These are phyloP conservation scores for Starmerella sp. DNA, from an alignment of 805 yeast genomes.

Conservation along the genomic window DNA sequence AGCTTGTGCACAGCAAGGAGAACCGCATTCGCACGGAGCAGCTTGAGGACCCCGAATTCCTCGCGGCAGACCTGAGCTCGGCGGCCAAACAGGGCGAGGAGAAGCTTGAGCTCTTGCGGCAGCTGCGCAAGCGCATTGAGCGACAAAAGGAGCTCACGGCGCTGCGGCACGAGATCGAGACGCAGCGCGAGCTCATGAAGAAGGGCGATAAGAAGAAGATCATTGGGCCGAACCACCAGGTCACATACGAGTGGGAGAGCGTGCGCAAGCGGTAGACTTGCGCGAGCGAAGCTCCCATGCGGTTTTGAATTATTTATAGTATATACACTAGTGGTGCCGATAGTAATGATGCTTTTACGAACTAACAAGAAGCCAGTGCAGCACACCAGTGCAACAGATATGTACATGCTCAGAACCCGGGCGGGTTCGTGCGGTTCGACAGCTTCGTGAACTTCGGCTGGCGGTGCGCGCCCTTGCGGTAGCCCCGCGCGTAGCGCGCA, in stretches of 20 bases:
- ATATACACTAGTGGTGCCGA: neutral
- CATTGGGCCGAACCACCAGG: conserved; percentile 52
- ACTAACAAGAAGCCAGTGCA: too few relatives aligned
- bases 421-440: conserved; percentile 70
- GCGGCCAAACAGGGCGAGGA: conserved; percentile 29
- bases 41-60: conserved; percentile 25
- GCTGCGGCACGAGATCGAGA: conserved; percentile 61
- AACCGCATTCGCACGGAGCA: conserved; percentile 55
- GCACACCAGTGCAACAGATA: too few relatives aligned
- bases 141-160: conserved; percentile 56
- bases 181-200: conserved; percentile 80
- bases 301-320: neutral
- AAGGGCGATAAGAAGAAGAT: conserved; percentile 77
- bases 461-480: conserved; percentile 74
- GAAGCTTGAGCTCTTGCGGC: conserved; percentile 49
- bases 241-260: conserved; percentile 73
- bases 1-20: conserved; percentile 51
- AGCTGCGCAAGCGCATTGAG: conserved; percentile 53
- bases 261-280: conserved; percentile 29
- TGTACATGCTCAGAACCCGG: conserved; percentile 37
- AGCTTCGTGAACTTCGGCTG: conserved; percentile 82
- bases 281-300: neutral
- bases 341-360: too few relatives aligned
- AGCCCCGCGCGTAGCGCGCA: conserved; percentile 58
- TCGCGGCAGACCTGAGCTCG: neutral